Percentiles rank a stretch among this genome's conserved stretches.
These are phyloP conservation scores for Leptodontidium sp. DNA, from an alignment of 2,329 filamentous ascomycete genomes.

Conservation along the genomic window DNA sequence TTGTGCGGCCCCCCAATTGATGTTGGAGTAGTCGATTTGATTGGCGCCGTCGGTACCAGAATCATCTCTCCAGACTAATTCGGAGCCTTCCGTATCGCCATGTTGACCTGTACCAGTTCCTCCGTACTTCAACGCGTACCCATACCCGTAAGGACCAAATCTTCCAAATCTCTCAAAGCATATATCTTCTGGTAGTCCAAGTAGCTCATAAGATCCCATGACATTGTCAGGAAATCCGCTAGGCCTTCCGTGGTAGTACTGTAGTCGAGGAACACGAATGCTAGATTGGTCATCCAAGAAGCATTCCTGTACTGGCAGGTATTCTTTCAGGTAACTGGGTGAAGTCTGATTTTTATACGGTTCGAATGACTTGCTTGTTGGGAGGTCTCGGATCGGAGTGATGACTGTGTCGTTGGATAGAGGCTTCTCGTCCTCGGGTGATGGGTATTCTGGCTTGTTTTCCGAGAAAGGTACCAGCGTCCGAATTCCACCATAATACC, in stretches of 20 bases:
- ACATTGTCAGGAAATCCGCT: constrained; percentile 85
- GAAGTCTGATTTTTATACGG: constrained; percentile 65
- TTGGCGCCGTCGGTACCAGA: constrained; percentile 49
- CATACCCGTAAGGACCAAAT: constrained; percentile 87
- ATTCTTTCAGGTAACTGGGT: constrained; percentile 58
- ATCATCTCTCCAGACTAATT: constrained; percentile 75
- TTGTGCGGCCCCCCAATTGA: constrained; percentile 84
- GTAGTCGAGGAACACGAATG: constrained; percentile 72
- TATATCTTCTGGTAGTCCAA: constrained; percentile 82
- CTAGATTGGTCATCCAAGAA: constrained; percentile 76
- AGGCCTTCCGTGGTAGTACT: constrained; percentile 80
- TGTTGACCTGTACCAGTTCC: constrained; percentile 87
- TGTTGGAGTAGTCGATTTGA: constrained; percentile 78
- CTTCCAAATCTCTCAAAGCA: constrained; percentile 94
- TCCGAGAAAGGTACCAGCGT: constrained; percentile 70
- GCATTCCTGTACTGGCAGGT: constrained; percentile 70
- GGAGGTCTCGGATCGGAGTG: constrained; percentile 50
- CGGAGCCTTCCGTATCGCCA: constrained; percentile 82
- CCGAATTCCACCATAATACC: constrained; percentile 89
- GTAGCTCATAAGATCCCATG: constrained; percentile 84
- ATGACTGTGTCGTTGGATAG: constrained; percentile 50
- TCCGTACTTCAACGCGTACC: constrained; percentile 80
- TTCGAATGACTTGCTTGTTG: constrained; percentile 64
- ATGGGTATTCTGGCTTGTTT: constrained; percentile 84
- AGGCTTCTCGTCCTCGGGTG: constrained; percentile 65